Percentiles rank a stretch among this genome's conserved stretches.
phyloP scores from a whole-genome alignment of 148 eudicot genomes.

The Bassia scoparia region DNA sequence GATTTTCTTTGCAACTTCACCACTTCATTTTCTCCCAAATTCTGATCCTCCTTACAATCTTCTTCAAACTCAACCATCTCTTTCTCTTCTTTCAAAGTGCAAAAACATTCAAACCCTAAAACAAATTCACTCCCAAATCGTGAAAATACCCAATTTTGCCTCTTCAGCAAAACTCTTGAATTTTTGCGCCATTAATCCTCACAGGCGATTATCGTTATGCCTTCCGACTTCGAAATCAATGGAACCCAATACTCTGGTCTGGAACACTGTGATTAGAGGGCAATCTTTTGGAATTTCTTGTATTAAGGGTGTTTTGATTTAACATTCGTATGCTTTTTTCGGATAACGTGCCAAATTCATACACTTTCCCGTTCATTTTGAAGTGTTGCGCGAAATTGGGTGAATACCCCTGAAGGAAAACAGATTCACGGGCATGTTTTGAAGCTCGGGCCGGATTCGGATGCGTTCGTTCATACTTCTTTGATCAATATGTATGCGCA shows the following conservation, averaged over 20 bases:
- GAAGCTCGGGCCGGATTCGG: slow-evolving; percentile 42
- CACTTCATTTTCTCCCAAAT: slow-evolving; percentile 34
- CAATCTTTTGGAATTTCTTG: slow-evolving; percentile 24
- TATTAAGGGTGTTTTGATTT: slow-evolving; percentile 32
- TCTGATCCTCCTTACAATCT: slow-evolving; percentile 48
- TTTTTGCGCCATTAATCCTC: slow-evolving; percentile 42
- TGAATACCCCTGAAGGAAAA: slow-evolving; percentile 31
- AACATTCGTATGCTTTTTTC: slow-evolving; percentile 42
- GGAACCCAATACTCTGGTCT: slow-evolving; percentile 47
- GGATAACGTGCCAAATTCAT: slow-evolving; percentile 44
- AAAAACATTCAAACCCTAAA: slow-evolving; percentile 44
- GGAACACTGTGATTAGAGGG: slow-evolving; percentile 61
- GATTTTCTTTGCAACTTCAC: slow-evolving; percentile 12
- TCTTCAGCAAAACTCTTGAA: slow-evolving; percentile 34
- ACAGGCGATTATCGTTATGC: slow-evolving; percentile 40
- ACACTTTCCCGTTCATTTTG: slow-evolving; percentile 59
- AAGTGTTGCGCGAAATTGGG: slow-evolving; percentile 40
- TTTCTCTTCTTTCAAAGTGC: slow-evolving; percentile 50
- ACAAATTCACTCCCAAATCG: slow-evolving; percentile 63
- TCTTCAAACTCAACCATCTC: slow-evolving; percentile 47
- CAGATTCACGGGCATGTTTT: slow-evolving; percentile 60
- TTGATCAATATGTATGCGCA: slow-evolving; percentile 52
- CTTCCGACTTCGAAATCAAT: slow-evolving; percentile 35
- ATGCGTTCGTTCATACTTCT: slow-evolving; percentile 53
- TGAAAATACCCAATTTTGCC: slow-evolving; percentile 50